phyloP scores from a whole-genome alignment of 1,284 basidiomycete genomes.

The Apiotrichum domesticum region DNA sequence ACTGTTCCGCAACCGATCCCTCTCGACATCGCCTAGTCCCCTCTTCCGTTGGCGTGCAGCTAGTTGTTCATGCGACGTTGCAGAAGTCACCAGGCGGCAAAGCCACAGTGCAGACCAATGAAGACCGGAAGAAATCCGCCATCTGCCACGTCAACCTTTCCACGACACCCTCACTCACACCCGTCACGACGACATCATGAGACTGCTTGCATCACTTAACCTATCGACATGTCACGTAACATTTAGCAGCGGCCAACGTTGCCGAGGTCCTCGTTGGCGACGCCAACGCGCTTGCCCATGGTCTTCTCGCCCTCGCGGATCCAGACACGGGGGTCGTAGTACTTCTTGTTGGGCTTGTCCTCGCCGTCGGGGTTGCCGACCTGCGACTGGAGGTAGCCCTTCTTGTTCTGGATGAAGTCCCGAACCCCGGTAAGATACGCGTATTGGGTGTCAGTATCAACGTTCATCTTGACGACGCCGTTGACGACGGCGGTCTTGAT shows the following conservation, averaged over 20 bases:
- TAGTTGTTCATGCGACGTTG: too few species aligned
- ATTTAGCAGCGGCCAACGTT: conserved; percentile 54
- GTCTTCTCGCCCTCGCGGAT: conserved; percentile 98
- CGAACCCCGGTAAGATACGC: conserved; percentile 71
- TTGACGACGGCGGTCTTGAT: conserved; percentile 85
- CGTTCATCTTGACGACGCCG: conserved; percentile 97
- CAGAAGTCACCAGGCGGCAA: too few species aligned
- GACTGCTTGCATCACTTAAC: too few species aligned
- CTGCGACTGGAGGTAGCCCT: conserved; percentile 77
- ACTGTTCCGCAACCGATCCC: too few species aligned
- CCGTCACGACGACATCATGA: too few species aligned
- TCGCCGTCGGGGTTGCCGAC: conserved; percentile 89
- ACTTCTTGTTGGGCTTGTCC: conserved; percentile 97
- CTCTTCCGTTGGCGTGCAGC: too few species aligned
- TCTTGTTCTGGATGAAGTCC: conserved; percentile 77
- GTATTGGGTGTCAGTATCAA: conserved; percentile 64
- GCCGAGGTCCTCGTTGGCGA: conserved; percentile 84
- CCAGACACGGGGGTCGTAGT: conserved; percentile 93
- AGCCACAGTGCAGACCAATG: too few species aligned
- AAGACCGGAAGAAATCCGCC: too few species aligned
- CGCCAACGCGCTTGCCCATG: conserved; percentile 76
- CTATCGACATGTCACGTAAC: too few species aligned
- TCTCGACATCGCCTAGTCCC: too few species aligned
- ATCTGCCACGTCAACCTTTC: too few species aligned
- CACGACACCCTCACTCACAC: too few species aligned